Percentiles rank a stretch among this genome's conserved stretches.
Conservation (phyloP, 805 yeast genomes). For the Metschnikowia noctiluminum region DNA sequence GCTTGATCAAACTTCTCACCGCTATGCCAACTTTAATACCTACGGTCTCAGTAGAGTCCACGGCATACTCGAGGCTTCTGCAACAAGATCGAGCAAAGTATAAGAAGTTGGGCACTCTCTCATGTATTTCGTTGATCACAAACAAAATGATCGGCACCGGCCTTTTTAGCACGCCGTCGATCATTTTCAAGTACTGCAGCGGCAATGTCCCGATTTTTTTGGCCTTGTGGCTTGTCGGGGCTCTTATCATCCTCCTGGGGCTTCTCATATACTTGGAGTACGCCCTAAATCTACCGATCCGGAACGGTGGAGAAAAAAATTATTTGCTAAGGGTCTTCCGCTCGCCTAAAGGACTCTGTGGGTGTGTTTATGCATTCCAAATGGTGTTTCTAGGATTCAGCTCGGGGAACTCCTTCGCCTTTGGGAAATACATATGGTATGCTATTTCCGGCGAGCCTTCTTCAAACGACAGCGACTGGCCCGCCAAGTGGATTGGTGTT, state of each 20-base stretch:
- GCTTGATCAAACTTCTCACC: not conserved
- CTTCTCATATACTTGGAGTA: conserved; percentile 39
- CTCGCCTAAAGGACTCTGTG: conserved; percentile 32
- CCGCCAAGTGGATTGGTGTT: conserved; percentile 49
- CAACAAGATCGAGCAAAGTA: conserved; percentile 5
- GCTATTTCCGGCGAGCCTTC: conserved; percentile 28
- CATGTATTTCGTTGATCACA: conserved; percentile 47
- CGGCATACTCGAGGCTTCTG: conserved; percentile 9
- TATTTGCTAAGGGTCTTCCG: conserved; percentile 35
- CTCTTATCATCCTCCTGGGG: conserved; percentile 37
- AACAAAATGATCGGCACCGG: conserved; percentile 77
- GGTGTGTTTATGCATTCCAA: conserved; percentile 45
- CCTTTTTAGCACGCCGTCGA: conserved; percentile 64
- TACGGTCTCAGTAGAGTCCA: conserved; percentile 8
- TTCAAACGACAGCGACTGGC: conserved; percentile 22
- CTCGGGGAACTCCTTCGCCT: conserved; percentile 62
- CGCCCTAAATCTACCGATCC: conserved; percentile 39
- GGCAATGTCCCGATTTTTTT: conserved; percentile 39
- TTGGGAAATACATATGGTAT: conserved; percentile 55
- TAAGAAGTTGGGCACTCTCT: conserved; percentile 23
- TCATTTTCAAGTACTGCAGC: conserved; percentile 50
- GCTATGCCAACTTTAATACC: conserved; percentile 14
- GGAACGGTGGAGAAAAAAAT: conserved; percentile 43
- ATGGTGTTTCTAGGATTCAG: conserved; percentile 59
- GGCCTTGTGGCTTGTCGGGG: conserved; percentile 34